Evolutionary conservation across 164 flowering plant species (phyloP).

Genomic region (Vitis labrusca): DNA sequence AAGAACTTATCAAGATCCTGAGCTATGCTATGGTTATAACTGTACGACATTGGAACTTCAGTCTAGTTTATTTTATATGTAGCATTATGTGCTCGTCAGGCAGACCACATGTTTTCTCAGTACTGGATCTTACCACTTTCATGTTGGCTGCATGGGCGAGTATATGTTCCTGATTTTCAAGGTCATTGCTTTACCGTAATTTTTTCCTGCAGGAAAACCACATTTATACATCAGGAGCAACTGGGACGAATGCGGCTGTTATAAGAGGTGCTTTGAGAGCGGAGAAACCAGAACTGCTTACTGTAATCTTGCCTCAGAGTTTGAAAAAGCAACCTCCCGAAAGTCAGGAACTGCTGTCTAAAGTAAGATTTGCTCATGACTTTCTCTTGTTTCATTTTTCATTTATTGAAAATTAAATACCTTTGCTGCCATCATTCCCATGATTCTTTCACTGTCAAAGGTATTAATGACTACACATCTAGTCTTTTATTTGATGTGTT

Average conservation of each 20-base stretch:
- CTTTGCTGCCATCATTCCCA: too few relatives aligned
- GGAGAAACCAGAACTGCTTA: slow-evolving; percentile 86
- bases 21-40: slow-evolving; percentile 99
- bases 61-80: not conserved
- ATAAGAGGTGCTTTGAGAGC: slow-evolving; percentile 95
- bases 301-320: slow-evolving; percentile 96
- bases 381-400: not conserved
- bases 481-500: too few relatives aligned
- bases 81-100: not conserved
- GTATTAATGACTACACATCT: too few relatives aligned
- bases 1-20: slow-evolving; percentile 92
- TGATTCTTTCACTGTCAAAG: too few relatives aligned
- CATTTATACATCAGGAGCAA: slow-evolving; percentile 98
- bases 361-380: slow-evolving; percentile 48
- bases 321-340: slow-evolving; percentile 93
- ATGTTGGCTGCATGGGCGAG: too few relatives aligned
- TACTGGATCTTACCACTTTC: too few relatives aligned
- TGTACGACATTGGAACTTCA: slow-evolving; percentile 44
- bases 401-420: too few relatives aligned
- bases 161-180: too few relatives aligned
- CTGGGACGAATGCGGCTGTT: slow-evolving; percentile 99
- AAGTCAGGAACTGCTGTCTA: slow-evolving; percentile 89
- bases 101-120: too few relatives aligned
- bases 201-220: slow-evolving; percentile 76
- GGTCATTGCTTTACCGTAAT: not conserved